These are phyloP conservation scores for Candida labiduridarum DNA, from an alignment of 1,139 yeast species.

Conservation along the genomic window DNA sequence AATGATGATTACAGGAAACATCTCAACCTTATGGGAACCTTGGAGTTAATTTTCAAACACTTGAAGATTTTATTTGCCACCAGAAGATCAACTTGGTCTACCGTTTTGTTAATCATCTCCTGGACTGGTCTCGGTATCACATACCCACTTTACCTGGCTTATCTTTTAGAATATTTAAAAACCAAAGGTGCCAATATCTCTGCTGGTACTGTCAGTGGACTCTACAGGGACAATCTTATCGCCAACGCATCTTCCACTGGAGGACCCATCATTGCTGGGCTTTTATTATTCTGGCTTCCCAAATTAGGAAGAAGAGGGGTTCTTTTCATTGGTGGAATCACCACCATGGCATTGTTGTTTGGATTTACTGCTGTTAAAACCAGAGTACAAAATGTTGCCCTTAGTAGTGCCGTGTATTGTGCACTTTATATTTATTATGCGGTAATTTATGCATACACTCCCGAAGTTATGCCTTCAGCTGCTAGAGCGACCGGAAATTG, in stretches of 20 bases:
- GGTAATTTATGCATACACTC: conserved; percentile 36
- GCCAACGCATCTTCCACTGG: conserved; percentile 29
- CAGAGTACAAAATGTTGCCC: conserved; percentile 30
- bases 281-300: conserved; percentile 27
- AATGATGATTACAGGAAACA: conserved; percentile 27
- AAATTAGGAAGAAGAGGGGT: conserved; percentile 36
- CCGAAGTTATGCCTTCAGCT: conserved; percentile 38
- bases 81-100: conserved; percentile 26
- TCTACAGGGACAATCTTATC: conserved; percentile 34
- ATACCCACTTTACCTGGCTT: conserved; percentile 40
- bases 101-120: conserved; percentile 31
- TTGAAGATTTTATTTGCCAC: conserved; percentile 30
- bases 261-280: conserved; percentile 38
- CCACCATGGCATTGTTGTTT: conserved; percentile 35
- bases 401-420: conserved; percentile 31
- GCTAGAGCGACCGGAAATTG: conserved; percentile 40
- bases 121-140: conserved; percentile 42
- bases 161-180: conserved; percentile 39
- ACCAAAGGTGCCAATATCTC: conserved; percentile 43
- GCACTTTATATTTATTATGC: conserved; percentile 36
- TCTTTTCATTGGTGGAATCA: conserved; percentile 35
- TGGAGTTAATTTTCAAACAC: conserved; percentile 24
- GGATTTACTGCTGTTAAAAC: conserved; percentile 36
- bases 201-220: conserved; percentile 26
- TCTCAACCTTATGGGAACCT: conserved; percentile 21